Percentiles rank a stretch among this genome's conserved stretches.
These are phyloP conservation scores for Theileria sp. DNA, from an alignment of 169 alveolate genomes.

Conservation along the genomic window DNA sequence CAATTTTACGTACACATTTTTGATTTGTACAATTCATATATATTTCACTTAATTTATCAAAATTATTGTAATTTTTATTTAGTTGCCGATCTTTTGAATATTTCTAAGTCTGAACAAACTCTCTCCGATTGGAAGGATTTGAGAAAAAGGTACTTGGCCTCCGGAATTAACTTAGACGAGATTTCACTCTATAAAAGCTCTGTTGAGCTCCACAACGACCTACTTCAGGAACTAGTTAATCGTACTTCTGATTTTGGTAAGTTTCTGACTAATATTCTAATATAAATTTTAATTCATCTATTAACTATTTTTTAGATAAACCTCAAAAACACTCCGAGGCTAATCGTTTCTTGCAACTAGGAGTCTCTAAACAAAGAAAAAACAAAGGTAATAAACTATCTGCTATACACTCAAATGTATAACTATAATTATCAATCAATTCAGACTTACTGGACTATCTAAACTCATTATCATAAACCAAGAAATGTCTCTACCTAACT, in stretches of 20 bases:
- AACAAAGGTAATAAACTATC: slow-evolving; percentile 35
- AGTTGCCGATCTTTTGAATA: slow-evolving; percentile 60
- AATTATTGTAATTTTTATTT: neutral
- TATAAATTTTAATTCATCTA: neutral
- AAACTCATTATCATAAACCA: neutral
- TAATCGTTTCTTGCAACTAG: slow-evolving; percentile 40
- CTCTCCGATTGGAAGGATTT: slow-evolving; percentile 50
- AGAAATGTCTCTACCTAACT: slow-evolving; percentile 62
- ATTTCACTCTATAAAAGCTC: slow-evolving; percentile 12
- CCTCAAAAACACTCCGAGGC: slow-evolving; percentile 68
- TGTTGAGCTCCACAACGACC: slow-evolving; percentile 58
- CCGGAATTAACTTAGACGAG: slow-evolving; percentile 13
- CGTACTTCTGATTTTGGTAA: slow-evolving; percentile 53
- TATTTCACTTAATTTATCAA: no score
- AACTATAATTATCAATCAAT: neutral
- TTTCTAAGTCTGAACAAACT: slow-evolving; percentile 56
- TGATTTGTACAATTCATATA: neutral
- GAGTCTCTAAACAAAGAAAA: slow-evolving; percentile 25
- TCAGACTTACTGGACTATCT: neutral
- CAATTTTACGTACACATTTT: neutral
- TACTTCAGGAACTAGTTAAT: slow-evolving; percentile 55
- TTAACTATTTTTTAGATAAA: slow-evolving; percentile 25
- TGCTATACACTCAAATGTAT: neutral
- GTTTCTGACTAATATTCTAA: neutral
- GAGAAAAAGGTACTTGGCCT: slow-evolving; percentile 17